Percentiles rank a stretch among this genome's conserved stretches.
Evolutionary conservation across 441 rosid species (phyloP).

Genomic region (Melianthus villosus): DNA sequence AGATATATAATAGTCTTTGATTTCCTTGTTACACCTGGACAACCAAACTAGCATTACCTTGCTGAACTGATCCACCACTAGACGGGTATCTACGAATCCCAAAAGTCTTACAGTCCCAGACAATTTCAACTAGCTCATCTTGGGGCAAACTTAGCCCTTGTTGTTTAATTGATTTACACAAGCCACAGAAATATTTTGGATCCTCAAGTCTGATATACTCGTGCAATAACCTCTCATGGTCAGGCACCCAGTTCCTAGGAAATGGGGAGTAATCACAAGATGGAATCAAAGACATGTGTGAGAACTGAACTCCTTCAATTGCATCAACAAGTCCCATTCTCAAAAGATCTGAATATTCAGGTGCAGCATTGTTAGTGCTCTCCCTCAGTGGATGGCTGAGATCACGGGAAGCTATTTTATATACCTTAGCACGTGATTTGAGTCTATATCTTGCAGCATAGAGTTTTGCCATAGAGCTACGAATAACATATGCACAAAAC

Average conservation of each 20-base stretch:
- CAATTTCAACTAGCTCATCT: constrained; percentile 64
- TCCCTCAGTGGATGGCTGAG: constrained; percentile 73
- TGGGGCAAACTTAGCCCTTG: constrained; percentile 60
- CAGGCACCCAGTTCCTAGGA: constrained; percentile 77
- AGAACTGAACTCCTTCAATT: constrained; percentile 87
- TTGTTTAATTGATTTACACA: constrained; percentile 46
- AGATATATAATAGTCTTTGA: background rate
- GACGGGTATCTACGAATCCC: constrained; percentile 46
- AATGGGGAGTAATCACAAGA: constrained; percentile 88
- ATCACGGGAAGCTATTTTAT: constrained; percentile 67
- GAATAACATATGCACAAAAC: constrained; percentile 88
- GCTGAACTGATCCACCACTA: constrained; percentile 20
- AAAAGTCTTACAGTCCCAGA: constrained; percentile 77
- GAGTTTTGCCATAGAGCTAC: constrained; percentile 88
- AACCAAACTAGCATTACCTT: constrained; percentile 12
- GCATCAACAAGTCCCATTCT: constrained; percentile 96
- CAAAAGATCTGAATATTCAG: constrained; percentile 88
- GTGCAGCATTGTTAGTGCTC: constrained; percentile 71
- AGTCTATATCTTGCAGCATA: constrained; percentile 92
- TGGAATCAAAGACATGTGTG: constrained; percentile 82
- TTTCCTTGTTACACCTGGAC: background rate
- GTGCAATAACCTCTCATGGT: constrained; percentile 57
- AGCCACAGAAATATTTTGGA: constrained; percentile 62
- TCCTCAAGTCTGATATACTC: constrained; percentile 68
- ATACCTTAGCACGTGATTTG: constrained; percentile 92